Percentiles rank a stretch among this genome's conserved stretches.
These are phyloP conservation scores for Penicillium sp. DNA, from an alignment of 2,329 filamentous ascomycete species.

Conservation along the genomic window DNA sequence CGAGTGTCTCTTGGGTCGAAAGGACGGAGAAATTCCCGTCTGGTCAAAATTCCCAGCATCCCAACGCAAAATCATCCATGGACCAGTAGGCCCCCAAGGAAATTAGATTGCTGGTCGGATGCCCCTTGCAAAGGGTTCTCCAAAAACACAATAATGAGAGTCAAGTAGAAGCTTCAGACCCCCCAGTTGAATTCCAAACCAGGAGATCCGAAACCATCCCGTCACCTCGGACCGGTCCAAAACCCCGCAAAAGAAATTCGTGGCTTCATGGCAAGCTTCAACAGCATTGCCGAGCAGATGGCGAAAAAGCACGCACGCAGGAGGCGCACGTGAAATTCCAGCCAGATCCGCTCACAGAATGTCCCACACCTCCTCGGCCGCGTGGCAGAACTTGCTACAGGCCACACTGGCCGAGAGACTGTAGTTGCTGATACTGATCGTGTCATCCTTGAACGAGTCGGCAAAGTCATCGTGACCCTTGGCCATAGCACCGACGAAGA, in stretches of 20 bases:
- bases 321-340: slow-evolving; percentile 10
- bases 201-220: neutral
- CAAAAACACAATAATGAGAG: slow-evolving; percentile 11
- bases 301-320: slow-evolving; percentile 6
- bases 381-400: slow-evolving; percentile 99
- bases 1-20: slow-evolving; percentile 20
- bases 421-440: slow-evolving; percentile 98
- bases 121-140: slow-evolving; percentile 1
- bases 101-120: neutral
- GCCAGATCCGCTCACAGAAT: slow-evolving; percentile 64
- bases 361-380: slow-evolving; percentile 93
- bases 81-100: neutral
- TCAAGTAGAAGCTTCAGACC: neutral
- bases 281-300: slow-evolving; percentile 7
- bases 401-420: slow-evolving; percentile 96
- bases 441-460: slow-evolving; percentile 90
- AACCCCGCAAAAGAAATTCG: slow-evolving; percentile 19
- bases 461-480: slow-evolving; percentile 96
- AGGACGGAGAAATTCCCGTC: slow-evolving; percentile 5
- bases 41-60: neutral
- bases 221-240: slow-evolving; percentile 4
- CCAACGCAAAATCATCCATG: neutral
- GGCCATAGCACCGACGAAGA: slow-evolving; percentile 98
- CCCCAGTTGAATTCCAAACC: neutral
- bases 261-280: slow-evolving; percentile 13